A percentile compares a stretch with the other conserved stretches of the same genome.
Conservation (phyloP, 768 basidiomycete genomes). For the Cubamyces sp. region DNA sequence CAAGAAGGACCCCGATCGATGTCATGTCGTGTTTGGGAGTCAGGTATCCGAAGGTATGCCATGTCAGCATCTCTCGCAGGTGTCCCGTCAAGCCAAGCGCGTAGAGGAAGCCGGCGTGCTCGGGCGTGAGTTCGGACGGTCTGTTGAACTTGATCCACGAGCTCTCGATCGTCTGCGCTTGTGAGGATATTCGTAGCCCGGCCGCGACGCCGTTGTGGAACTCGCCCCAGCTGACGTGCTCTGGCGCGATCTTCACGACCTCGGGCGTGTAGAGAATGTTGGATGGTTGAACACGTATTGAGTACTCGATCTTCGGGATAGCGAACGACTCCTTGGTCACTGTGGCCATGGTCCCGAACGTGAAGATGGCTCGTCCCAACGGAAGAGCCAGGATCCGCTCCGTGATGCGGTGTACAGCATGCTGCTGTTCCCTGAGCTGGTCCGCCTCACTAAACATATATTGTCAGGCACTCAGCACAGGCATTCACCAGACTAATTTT, state of each 20-base stretch:
- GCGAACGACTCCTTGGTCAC: constrained; percentile 78
- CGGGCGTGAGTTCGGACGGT: constrained; percentile 85
- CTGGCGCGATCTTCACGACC: constrained; percentile 69
- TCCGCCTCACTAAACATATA: constrained; percentile 73
- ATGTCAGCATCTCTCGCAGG: constrained; percentile 84
- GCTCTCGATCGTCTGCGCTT: constrained; percentile 78
- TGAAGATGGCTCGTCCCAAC: constrained; percentile 90
- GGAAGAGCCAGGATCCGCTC: constrained; percentile 90
- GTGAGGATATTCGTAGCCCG: constrained; percentile 80
- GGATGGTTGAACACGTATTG: constrained; percentile 73
- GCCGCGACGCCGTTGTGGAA: constrained; percentile 98
- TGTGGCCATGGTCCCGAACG: constrained; percentile 78
- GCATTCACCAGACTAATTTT: background rate
- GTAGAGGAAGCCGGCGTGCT: constrained; percentile 95
- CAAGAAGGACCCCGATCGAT: constrained; percentile 90
- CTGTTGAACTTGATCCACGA: constrained; percentile 98
- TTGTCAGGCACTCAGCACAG: constrained; percentile 1
- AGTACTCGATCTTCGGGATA: constrained; percentile 80
- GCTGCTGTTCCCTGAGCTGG: constrained; percentile 83
- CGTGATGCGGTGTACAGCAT: constrained; percentile 76
- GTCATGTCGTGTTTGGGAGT: constrained; percentile 97
- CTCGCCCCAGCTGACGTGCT: constrained; percentile 89
- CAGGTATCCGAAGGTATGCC: constrained; percentile 95
- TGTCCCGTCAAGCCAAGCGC: constrained; percentile 94
- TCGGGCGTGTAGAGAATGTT: constrained; percentile 69